phyloP scores from a whole-genome alignment of 2,329 filamentous ascomycete species.

The Alternaria sp. region DNA sequence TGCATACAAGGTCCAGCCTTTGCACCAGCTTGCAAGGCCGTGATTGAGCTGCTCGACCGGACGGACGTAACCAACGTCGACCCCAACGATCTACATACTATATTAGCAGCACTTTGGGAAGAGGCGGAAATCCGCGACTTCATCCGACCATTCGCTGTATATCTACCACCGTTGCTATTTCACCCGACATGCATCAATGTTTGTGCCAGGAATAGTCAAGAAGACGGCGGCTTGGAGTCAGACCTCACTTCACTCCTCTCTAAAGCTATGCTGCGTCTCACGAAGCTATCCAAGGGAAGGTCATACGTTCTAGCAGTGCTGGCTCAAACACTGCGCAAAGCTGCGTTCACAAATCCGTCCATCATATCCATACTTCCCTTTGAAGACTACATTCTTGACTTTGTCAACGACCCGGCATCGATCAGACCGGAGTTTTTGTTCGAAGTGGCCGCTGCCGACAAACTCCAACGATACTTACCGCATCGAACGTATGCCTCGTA shows the following conservation, averaged over 20 bases:
- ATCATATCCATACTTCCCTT: constrained; percentile 46
- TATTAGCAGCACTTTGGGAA: constrained; percentile 54
- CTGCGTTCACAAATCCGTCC: constrained; percentile 37
- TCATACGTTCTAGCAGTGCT: constrained; percentile 47
- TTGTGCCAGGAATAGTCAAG: constrained; percentile 19
- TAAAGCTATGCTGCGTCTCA: constrained; percentile 36
- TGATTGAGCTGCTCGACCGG: constrained; percentile 33
- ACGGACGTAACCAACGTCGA: constrained; percentile 9
- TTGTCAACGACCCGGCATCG: constrained; percentile 52
- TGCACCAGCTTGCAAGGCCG: constrained; percentile 33
- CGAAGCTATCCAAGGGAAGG: constrained; percentile 43
- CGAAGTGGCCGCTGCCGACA: constrained; percentile 52
- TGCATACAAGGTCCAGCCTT: constrained; percentile 44
- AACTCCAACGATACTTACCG: constrained; percentile 39
- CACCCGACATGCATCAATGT: constrained; percentile 41
- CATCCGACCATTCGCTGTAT: constrained; percentile 50
- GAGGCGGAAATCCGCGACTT: constrained; percentile 60
- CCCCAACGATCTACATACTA: constrained; percentile 26
- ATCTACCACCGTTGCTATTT: constrained; percentile 50
- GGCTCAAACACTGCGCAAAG: constrained; percentile 40
- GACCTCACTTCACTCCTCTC: constrained; percentile 30
- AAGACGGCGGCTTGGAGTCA: not conserved
- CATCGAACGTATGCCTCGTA: constrained; percentile 53
- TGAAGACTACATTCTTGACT: constrained; percentile 51
- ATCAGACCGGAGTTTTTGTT: constrained; percentile 56